phyloP scores from a whole-genome alignment of 257 asterid species.

The Echites panduratus region DNA sequence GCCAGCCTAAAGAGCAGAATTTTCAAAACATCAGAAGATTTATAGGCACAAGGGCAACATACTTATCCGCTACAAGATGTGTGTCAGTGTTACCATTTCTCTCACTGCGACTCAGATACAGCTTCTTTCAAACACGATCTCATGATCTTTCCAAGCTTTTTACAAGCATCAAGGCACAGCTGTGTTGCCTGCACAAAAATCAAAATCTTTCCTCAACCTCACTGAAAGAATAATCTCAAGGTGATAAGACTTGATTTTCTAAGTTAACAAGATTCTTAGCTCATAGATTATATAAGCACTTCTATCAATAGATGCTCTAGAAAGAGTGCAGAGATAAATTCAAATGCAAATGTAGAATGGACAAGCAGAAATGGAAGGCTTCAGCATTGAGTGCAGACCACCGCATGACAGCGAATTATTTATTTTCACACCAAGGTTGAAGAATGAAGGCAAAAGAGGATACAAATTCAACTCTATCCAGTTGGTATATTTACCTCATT shows the following conservation, averaged over 20 bases:
- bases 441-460: neutral
- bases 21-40: slow-evolving; percentile 4
- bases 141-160: slow-evolving; percentile 72
- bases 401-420: neutral
- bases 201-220: neutral
- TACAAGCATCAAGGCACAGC: slow-evolving; percentile 83
- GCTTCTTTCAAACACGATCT: slow-evolving; percentile 72
- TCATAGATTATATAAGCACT: neutral
- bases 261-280: neutral
- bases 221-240: neutral
- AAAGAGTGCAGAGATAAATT: neutral
- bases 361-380: neutral
- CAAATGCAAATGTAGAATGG: neutral
- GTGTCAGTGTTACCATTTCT: neutral
- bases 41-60: neutral
- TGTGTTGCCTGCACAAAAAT: slow-evolving; percentile 68
- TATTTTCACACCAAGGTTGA: neutral
- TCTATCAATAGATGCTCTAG: neutral
- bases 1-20: neutral
- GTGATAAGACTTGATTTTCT: neutral
- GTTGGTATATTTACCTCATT: slow-evolving; percentile 53
- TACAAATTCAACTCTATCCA: neutral
- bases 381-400: neutral
- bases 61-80: neutral
- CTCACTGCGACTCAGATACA: slow-evolving; percentile 41